phyloP scores from a whole-genome alignment of 1,139 yeast genomes.

The Saccharomyces hybrid region DNA sequence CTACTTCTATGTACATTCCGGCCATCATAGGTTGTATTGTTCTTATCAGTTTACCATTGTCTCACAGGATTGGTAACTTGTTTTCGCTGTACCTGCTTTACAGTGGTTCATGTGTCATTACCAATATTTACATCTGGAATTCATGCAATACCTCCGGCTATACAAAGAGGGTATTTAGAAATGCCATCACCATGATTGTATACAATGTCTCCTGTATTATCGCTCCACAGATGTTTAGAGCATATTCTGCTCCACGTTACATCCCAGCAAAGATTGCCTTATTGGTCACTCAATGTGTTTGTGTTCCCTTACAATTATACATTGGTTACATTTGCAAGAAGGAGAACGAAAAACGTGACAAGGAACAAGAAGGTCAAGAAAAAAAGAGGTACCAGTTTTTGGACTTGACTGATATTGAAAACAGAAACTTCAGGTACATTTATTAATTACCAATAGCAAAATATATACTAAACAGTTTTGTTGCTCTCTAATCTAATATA shows the following conservation, averaged over 20 bases:
- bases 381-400: constrained; percentile 41
- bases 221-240: constrained; percentile 63
- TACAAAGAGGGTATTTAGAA: constrained; percentile 55
- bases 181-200: constrained; percentile 52
- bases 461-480: not conserved
- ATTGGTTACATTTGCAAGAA: constrained; percentile 34
- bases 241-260: constrained; percentile 46
- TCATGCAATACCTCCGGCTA: constrained; percentile 57
- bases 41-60: constrained; percentile 37
- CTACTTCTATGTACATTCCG: constrained; percentile 29
- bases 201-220: constrained; percentile 62
- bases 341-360: constrained; percentile 40
- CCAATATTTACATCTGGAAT: constrained; percentile 32
- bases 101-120: constrained; percentile 38
- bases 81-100: constrained; percentile 33
- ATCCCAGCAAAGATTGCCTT: constrained; percentile 43
- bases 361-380: constrained; percentile 24
- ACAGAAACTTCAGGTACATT: constrained; percentile 52
- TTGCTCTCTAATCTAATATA: not conserved
- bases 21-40: constrained; percentile 39
- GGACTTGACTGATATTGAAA: constrained; percentile 61
- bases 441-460: constrained; percentile 9
- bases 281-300: constrained; percentile 37
- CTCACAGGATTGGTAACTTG: constrained; percentile 32
- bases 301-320: constrained; percentile 32